These are phyloP conservation scores for Diaporthe helianthi DNA, from an alignment of 2,329 filamentous ascomycete genomes.

Conservation along the genomic window DNA sequence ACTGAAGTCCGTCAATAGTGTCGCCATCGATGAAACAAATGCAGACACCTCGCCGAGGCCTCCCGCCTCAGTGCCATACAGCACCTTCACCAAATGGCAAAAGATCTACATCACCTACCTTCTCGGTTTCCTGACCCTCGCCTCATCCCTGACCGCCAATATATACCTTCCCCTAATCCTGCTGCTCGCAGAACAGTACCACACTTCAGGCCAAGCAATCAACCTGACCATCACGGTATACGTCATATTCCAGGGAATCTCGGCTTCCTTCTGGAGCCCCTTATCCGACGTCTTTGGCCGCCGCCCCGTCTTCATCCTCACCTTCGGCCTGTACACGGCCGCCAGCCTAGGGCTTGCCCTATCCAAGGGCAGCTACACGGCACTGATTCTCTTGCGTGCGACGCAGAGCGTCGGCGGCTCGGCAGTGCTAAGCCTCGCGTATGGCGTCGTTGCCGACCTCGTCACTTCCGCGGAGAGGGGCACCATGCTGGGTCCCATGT, in stretches of 20 bases:
- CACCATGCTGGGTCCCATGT: slow-evolving; percentile 69
- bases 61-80: background rate
- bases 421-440: slow-evolving; percentile 69
- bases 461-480: slow-evolving; percentile 70
- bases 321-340: slow-evolving; percentile 59
- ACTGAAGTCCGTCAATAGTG: background rate
- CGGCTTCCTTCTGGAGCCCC: slow-evolving; percentile 64
- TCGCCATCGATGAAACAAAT: background rate
- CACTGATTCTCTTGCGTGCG: slow-evolving; percentile 64
- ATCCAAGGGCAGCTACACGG: slow-evolving; percentile 56
- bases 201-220: slow-evolving; percentile 42
- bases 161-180: slow-evolving; percentile 53
- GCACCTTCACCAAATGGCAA: slow-evolving; percentile 5
- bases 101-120: slow-evolving; percentile 31
- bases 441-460: slow-evolving; percentile 73
- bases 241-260: slow-evolving; percentile 65
- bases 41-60: background rate
- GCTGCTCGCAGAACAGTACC: slow-evolving; percentile 41
- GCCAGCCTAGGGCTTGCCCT: slow-evolving; percentile 63
- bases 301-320: slow-evolving; percentile 62
- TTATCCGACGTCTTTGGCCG: slow-evolving; percentile 63
- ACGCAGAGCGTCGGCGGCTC: slow-evolving; percentile 67
- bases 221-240: slow-evolving; percentile 59
- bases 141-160: slow-evolving; percentile 44
- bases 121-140: slow-evolving; percentile 31